phyloP scores from a whole-genome alignment of 306 rosid genomes.

The Vigna nakashimae region DNA sequence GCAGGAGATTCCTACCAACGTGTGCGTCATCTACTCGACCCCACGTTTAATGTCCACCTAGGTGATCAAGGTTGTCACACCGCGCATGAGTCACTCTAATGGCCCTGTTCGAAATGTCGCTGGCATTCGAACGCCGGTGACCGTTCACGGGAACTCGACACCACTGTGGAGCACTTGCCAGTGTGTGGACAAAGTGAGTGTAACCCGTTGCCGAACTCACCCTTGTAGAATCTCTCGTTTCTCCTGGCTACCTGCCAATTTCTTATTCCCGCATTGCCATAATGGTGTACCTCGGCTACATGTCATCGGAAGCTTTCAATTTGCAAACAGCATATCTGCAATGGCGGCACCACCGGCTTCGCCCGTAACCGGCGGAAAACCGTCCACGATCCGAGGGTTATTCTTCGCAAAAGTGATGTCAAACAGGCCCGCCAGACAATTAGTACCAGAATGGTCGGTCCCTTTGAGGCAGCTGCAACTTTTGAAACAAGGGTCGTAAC shows the following conservation, averaged over 20 bases:
- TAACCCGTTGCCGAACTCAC: slow-evolving; percentile 79
- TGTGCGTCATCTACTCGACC: slow-evolving; percentile 78
- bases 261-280: slow-evolving; percentile 90
- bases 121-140: slow-evolving; percentile 44
- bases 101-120: slow-evolving; percentile 60
- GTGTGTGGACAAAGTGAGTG: slow-evolving; percentile 63
- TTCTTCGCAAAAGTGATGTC: slow-evolving; percentile 75
- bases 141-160: slow-evolving; percentile 64
- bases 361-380: slow-evolving; percentile 96
- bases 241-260: slow-evolving; percentile 71
- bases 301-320: slow-evolving; percentile 77
- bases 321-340: slow-evolving; percentile 75
- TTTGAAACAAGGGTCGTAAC: slow-evolving; percentile 76
- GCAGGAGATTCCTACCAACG: slow-evolving; percentile 68
- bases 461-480: slow-evolving; percentile 75
- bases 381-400: slow-evolving; percentile 60
- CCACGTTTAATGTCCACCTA: slow-evolving; percentile 65
- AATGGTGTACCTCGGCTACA: slow-evolving; percentile 91
- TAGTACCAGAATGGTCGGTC: slow-evolving; percentile 78
- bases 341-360: slow-evolving; percentile 92
- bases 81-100: slow-evolving; percentile 78
- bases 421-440: slow-evolving; percentile 94
- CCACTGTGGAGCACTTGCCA: slow-evolving; percentile 63
- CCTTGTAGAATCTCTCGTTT: slow-evolving; percentile 82
- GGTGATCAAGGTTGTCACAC: slow-evolving; percentile 62